Base-by-base conservation (phyloP, 768 basidiomycete species). In the Gloeostereum incarnatum region DNA sequence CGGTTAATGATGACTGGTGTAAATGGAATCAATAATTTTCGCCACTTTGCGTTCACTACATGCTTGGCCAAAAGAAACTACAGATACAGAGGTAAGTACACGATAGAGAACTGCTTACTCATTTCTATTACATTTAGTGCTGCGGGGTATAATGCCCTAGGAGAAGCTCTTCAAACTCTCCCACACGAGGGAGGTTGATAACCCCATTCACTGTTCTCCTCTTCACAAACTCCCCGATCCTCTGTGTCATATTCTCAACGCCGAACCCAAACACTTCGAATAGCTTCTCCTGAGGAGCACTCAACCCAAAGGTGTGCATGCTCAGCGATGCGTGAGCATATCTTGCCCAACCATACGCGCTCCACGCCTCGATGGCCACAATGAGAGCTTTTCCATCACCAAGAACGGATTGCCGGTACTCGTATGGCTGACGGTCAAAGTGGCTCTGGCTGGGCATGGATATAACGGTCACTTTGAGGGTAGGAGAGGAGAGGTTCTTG, bases 131-230 rank as follows among this genome's bases (percentile, higher is more conserved):
- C n/a, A n/a, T n/a, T n/a, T n/a, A n/a, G n/a, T n/a, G n/a, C n/a
- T n/a, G n/a, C n/a, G n/a, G n/a, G n/a, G n/a, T n/a, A n/a, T n/a
- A n/a, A n/a, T n/a, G n/a, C n/a, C n/a, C n/a, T n/a, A n/a, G n/a
- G n/a, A n/a, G n/a, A n/a, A 46, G n/a, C 30, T 46, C 45, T 21
- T 46, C 45, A 23, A 40, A 46, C 33, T 46, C 38, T 21, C 45
- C 45, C n/a, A 46, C 33, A 7, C 38, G 17, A 11, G 45, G 45
- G 16, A 46, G 21, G 7, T 29, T 30, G 9, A 41, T 34, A 41
- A 42, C 35, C 11, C 42, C 45, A 9, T 34, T 34, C 23, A 45
- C 44, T 3, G n/a, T 29, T 36, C 35, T 36, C 22, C 21, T 24
- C 16, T 40, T 32, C 16, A 32, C 38, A 13, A 22, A 46, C 31